Conservation (phyloP, 345 rosid species). For the Eucalyptus shirleyi region DNA sequence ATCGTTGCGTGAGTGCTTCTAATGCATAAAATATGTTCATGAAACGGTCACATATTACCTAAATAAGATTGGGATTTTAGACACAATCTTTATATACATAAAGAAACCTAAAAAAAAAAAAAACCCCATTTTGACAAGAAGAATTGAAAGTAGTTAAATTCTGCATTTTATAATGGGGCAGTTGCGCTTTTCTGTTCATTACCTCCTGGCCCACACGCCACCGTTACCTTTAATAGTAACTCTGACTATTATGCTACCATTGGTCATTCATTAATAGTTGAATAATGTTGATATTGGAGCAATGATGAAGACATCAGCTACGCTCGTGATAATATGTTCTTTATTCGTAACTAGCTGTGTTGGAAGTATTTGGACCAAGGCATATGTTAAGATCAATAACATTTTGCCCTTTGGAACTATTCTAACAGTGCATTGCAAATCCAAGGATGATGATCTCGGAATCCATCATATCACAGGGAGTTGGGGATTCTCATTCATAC, state of each 20-base stretch:
- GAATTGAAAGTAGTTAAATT: too few species aligned
- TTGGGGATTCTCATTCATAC: not conserved
- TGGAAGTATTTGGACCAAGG: rapidly evolving
- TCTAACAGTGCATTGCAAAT: not conserved
- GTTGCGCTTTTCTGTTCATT: not conserved
- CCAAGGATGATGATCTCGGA: not conserved
- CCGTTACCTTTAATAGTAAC: not conserved
- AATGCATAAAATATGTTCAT: not conserved
- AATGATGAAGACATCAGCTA: not conserved
- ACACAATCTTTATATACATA: too few species aligned
- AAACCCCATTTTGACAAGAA: too few species aligned
- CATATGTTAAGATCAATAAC: not conserved
- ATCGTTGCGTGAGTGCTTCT: not conserved
- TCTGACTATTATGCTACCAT: not conserved
- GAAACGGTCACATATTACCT: not conserved
- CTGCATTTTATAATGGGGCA: not conserved
- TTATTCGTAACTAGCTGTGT: not conserved
- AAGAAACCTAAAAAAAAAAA: too few species aligned
- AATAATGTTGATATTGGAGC: not conserved
- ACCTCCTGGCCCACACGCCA: not conserved
- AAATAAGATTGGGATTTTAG: too few species aligned
- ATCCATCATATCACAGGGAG: not conserved
- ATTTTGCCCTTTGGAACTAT: not conserved
- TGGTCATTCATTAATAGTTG: not conserved
- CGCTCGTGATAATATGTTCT: not conserved